These are phyloP conservation scores for Monosporozyma solicola DNA, from an alignment of 805 yeast species.

Conservation along the genomic window DNA sequence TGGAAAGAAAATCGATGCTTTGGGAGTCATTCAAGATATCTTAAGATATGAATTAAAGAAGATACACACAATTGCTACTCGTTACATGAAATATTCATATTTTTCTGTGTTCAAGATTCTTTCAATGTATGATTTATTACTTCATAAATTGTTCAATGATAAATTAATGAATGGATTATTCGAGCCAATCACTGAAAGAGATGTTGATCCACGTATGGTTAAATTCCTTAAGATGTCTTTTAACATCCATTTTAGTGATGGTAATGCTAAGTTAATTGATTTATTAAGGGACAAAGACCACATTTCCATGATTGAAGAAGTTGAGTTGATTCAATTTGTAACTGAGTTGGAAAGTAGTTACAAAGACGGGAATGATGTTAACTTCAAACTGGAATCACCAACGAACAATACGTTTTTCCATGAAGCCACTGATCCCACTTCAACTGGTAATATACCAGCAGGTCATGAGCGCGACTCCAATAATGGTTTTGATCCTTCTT, in stretches of 20 bases:
- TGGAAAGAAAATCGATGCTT: slow-evolving; percentile 2
- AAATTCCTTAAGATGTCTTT: slow-evolving; percentile 18
- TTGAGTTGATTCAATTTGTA: not conserved
- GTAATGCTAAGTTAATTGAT: slow-evolving; percentile 10
- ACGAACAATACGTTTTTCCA: not conserved
- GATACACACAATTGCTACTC: slow-evolving; percentile 17
- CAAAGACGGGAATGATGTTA: not conserved
- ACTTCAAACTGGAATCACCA: not conserved
- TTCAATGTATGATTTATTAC: slow-evolving; percentile 21
- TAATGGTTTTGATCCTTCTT: not conserved
- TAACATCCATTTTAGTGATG: slow-evolving; percentile 13
- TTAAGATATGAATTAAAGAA: slow-evolving; percentile 17
- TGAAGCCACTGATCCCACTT: not conserved
- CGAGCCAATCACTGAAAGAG: slow-evolving; percentile 7
- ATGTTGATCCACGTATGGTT: slow-evolving; percentile 14
- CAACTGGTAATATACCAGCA: not conserved
- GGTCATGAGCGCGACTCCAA: not conserved
- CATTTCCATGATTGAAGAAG: slow-evolving; percentile 5
- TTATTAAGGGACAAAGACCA: slow-evolving; percentile 14
- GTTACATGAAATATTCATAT: slow-evolving; percentile 23
- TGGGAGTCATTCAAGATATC: slow-evolving; percentile 12
- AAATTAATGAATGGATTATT: slow-evolving; percentile 15
- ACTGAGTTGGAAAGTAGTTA: not conserved
- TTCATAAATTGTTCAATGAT: slow-evolving; percentile 18
- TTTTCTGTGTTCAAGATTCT: slow-evolving; percentile 27